These are phyloP conservation scores for Cucurbita ficifolia DNA, from an alignment of 306 rosid species.

Conservation along the genomic window DNA sequence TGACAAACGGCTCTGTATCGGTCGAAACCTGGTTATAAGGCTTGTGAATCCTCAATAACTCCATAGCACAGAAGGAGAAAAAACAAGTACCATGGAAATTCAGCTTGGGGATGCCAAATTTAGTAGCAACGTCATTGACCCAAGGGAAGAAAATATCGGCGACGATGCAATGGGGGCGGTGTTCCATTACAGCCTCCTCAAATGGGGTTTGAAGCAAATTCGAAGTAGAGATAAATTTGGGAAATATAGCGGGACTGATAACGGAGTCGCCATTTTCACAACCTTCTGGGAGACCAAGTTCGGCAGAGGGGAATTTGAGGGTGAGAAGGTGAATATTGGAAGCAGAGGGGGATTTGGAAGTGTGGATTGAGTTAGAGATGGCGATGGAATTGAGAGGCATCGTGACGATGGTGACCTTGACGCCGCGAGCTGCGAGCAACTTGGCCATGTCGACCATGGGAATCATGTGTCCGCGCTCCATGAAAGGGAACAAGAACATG, in stretches of 20 bases:
- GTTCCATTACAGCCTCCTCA: conserved; percentile 20
- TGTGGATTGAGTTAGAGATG: not conserved
- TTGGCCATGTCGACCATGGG: conserved; percentile 10
- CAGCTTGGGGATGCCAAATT: conserved; percentile 36
- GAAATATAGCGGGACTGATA: not conserved
- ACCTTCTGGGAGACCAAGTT: conserved; percentile 37
- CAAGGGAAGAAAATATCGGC: conserved; percentile 38
- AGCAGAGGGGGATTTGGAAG: not conserved
- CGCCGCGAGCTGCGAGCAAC: not conserved
- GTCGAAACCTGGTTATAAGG: conserved; percentile 28
- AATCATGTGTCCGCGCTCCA: conserved; percentile 7
- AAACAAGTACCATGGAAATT: conserved; percentile 37
- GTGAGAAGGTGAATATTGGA: not conserved
- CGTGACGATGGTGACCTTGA: not conserved
- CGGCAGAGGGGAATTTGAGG: conserved; percentile 18
- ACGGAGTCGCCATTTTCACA: conserved; percentile 19
- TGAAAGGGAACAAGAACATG: conserved; percentile 1
- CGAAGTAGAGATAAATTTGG: conserved; percentile 13
- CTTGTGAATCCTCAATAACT: conserved; percentile 12
- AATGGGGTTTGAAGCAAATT: conserved; percentile 17
- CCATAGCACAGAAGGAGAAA: conserved; percentile 20
- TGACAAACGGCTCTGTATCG: conserved; percentile 25
- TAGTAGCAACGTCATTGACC: conserved; percentile 28
- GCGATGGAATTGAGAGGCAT: not conserved
- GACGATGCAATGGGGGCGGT: conserved; percentile 25